These are phyloP conservation scores for Trichosanthes truncata DNA, from an alignment of 306 rosid species.

Conservation along the genomic window DNA sequence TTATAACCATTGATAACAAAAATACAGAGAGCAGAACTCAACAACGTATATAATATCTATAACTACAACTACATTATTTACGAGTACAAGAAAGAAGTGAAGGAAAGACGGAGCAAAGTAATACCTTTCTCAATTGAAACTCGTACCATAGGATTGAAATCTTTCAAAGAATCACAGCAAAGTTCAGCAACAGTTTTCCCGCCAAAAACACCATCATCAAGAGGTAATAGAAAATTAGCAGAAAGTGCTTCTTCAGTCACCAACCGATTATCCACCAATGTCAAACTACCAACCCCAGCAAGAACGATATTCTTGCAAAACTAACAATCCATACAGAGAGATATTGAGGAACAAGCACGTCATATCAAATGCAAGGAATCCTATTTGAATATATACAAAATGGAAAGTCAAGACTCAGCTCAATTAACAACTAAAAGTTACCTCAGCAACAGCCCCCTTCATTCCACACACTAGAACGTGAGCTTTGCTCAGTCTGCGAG, in stretches of 20 bases:
- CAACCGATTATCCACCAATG: conserved; percentile 73
- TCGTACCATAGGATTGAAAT: conserved; percentile 94
- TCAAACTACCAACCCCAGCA: conserved; percentile 93
- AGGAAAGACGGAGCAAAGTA: background rate
- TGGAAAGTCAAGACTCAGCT: background rate
- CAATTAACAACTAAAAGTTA: conserved; percentile 8
- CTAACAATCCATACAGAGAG: conserved; percentile 27
- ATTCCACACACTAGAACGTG: conserved; percentile 81
- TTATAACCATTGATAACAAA: background rate
- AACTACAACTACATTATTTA: background rate
- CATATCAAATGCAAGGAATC: background rate
- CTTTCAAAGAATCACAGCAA: conserved; percentile 83
- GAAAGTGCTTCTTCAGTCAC: conserved; percentile 49
- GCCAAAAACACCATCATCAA: conserved; percentile 48
- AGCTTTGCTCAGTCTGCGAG: conserved; percentile 80
- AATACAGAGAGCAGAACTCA: background rate
- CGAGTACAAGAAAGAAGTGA: background rate
- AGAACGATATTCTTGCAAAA: conserved; percentile 95
- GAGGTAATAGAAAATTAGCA: conserved; percentile 73
- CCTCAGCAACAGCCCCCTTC: conserved; percentile 87
- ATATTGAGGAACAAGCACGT: background rate
- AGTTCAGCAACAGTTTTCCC: conserved; percentile 77
- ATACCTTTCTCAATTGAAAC: conserved; percentile 77
- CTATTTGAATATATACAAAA: background rate
- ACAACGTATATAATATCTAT: background rate